Evolutionary conservation across 139 green algal species (phyloP).

Genomic region (Volvox reticuliferus): DNA sequence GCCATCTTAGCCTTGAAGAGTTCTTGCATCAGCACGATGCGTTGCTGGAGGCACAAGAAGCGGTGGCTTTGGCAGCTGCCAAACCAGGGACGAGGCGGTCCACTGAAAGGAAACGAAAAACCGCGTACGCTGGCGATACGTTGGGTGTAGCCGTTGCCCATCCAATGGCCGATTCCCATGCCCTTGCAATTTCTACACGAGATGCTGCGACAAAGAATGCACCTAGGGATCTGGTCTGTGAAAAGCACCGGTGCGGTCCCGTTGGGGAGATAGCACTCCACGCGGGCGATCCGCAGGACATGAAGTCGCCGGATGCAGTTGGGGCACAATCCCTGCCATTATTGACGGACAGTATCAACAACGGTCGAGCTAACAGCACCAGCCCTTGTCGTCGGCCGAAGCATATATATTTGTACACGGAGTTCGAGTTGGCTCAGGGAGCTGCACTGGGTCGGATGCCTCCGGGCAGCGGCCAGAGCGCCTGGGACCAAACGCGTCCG

Average conservation of each 20-base stretch:
- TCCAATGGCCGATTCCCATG: no score
- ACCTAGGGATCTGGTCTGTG: no score
- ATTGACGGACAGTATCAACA: no score
- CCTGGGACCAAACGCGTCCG: neutral
- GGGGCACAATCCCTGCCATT: no score
- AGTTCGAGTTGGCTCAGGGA: slow-evolving; percentile 6
- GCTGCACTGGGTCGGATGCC: neutral
- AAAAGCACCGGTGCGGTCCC: no score
- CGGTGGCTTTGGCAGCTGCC: neutral
- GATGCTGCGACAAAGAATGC: no score
- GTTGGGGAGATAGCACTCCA: no score
- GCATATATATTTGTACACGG: neutral
- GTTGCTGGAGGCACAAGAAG: neutral
- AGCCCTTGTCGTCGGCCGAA: neutral
- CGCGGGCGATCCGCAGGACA: no score
- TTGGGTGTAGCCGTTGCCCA: no score
- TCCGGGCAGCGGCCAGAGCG: neutral
- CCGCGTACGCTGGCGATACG: no score
- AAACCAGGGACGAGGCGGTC: neutral
- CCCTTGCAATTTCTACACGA: no score
- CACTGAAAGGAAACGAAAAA: neutral
- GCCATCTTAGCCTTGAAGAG: neutral
- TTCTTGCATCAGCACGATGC: slow-evolving; percentile 24
- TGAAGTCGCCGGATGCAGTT: no score
- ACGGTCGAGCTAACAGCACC: neutral